A percentile compares a stretch with the other conserved stretches of the same genome.
Evolutionary conservation across 768 basidiomycete species (phyloP).

Genomic region (Neoboletus magnificus): DNA sequence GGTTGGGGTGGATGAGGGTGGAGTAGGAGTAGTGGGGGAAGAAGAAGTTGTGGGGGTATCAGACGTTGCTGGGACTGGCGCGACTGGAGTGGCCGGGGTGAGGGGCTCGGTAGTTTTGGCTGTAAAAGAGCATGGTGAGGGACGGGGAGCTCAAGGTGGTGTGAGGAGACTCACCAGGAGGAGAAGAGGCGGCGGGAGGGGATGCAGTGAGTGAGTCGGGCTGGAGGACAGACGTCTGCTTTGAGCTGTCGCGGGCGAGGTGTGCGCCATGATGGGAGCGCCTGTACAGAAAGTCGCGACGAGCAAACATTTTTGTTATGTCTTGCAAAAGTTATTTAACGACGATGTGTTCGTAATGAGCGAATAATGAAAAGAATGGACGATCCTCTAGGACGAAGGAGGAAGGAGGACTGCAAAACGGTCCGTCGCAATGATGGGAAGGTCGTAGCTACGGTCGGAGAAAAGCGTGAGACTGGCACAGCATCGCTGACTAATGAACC

Average conservation of each 20-base stretch:
- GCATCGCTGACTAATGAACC: constrained; percentile 7
- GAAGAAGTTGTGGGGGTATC: constrained; percentile 16
- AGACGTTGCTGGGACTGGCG: constrained; percentile 11
- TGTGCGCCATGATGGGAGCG: constrained; percentile 11
- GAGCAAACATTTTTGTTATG: constrained; percentile 14
- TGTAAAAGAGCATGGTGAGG: constrained; percentile 5
- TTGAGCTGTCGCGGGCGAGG: constrained; percentile 5
- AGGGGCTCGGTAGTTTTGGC: not conserved
- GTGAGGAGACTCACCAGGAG: not conserved
- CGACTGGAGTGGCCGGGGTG: not conserved
- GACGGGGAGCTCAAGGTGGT: not conserved
- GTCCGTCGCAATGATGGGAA: not conserved
- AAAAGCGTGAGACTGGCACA: not conserved
- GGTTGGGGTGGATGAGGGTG: constrained; percentile 7
- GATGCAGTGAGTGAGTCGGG: not conserved
- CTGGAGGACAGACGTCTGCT: accelerated
- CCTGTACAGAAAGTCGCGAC: constrained; percentile 14
- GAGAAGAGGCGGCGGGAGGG: not conserved
- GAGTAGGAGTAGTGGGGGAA: not conserved
- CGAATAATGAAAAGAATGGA: constrained; percentile 21
- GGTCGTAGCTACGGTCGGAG: not conserved
- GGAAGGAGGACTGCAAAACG: not conserved
- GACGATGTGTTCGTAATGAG: constrained; percentile 22
- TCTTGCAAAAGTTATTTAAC: not conserved
- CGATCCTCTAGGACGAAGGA: not conserved